These are phyloP conservation scores for Tarenaya hassleriana DNA, from an alignment of 345 rosid species.

Conservation along the genomic window DNA sequence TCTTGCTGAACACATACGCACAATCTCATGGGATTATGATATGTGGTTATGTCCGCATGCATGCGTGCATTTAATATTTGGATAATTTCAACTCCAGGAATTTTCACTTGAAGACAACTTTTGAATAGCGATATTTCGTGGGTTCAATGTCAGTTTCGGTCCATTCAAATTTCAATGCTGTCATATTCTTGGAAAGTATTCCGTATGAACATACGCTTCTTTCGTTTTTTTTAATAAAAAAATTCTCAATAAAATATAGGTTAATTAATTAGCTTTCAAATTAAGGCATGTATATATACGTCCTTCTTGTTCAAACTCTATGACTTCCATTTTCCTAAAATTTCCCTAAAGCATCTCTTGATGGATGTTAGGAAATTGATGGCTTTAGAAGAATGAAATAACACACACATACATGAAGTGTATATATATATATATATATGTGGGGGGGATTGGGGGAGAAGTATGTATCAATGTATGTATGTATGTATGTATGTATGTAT, in stretches of 20 bases:
- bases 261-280: background rate
- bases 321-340: conserved; percentile 6
- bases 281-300: background rate
- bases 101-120: conserved; percentile 11
- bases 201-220: background rate
- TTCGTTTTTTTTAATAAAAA: background rate
- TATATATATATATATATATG: background rate
- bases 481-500: background rate
- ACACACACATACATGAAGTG: background rate
- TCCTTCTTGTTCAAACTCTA: background rate
- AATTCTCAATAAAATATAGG: no score
- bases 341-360: conserved; percentile 1
- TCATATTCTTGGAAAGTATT: background rate
- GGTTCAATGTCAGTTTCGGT: no score
- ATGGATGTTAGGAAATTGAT: conserved; percentile 11
- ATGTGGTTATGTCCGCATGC: no score
- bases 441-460: background rate
- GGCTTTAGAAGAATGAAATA: background rate
- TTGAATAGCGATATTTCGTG: conserved; percentile 4
- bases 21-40: no score
- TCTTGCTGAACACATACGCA: no score
- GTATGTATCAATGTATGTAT: background rate
- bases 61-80: background rate
- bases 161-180: no score
- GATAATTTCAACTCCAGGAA: background rate